Evolutionary conservation across 2,329 filamentous ascomycete genomes (phyloP).

Genomic region (Teratosphaeria viscida): DNA sequence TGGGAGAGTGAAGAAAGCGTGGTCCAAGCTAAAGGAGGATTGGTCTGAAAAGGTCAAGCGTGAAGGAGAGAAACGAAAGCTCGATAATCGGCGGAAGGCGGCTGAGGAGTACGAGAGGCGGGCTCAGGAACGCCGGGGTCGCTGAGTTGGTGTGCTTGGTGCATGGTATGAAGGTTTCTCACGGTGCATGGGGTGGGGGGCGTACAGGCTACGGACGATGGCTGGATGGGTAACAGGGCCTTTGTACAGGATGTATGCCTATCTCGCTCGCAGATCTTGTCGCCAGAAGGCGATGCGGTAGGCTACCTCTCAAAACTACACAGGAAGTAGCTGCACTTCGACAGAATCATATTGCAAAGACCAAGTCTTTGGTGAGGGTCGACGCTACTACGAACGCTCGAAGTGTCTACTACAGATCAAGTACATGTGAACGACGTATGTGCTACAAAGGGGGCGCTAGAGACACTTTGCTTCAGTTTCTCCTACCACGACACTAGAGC

Average conservation of each 20-base stretch:
- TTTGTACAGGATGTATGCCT: not conserved
- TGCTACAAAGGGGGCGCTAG: not conserved
- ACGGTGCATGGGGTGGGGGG: not conserved
- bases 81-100: slow-evolving; percentile 10
- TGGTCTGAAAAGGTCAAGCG: slow-evolving; percentile 2
- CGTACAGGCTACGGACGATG: not conserved
- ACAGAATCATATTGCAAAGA: not conserved
- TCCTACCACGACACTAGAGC: not conserved
- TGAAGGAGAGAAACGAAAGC: slow-evolving; percentile 1
- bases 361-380: not conserved
- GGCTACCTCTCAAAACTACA: not conserved
- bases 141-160: not conserved
- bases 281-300: not conserved
- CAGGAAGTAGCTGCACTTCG: not conserved
- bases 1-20: not conserved
- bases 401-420: no score
- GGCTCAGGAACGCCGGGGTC: not conserved
- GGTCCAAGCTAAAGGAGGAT: slow-evolving; percentile 3
- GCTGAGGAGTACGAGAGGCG: slow-evolving; percentile 20
- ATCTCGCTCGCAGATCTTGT: not conserved
- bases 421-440: not conserved
- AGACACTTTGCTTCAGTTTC: not conserved
- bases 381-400: not conserved
- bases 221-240: not conserved
- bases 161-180: not conserved